A percentile compares a stretch with the other conserved stretches of the same genome.
These are phyloP conservation scores for Vigna trinervia DNA, from an alignment of 306 rosid species.

Conservation along the genomic window DNA sequence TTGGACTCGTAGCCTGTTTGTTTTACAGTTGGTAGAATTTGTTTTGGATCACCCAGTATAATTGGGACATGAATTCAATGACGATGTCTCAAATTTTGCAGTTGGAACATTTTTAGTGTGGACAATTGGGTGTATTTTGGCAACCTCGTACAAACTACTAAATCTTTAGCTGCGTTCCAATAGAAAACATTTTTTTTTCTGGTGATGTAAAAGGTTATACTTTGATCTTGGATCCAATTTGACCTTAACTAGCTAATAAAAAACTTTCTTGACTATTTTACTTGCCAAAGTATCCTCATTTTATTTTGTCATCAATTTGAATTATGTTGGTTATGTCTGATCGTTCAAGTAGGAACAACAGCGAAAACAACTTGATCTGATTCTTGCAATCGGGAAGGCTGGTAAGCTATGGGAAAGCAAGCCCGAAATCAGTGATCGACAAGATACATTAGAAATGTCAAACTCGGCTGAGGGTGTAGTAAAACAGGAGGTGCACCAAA, in stretches of 20 bases:
- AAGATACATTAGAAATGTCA: conserved; percentile 38
- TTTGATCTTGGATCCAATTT: conserved; percentile 7
- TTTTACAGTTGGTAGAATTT: conserved; percentile 1
- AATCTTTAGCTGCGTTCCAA: background rate
- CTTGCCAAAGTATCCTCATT: conserved; percentile 11
- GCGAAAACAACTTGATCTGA: conserved; percentile 83
- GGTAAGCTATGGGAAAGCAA: conserved; percentile 69
- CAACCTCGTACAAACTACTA: background rate
- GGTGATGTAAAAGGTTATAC: background rate
- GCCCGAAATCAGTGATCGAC: conserved; percentile 49
- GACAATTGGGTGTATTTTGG: background rate
- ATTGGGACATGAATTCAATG: background rate
- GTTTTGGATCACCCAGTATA: background rate
- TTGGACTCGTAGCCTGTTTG: background rate
- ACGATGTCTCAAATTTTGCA: background rate
- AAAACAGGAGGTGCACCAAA: conserved; percentile 65
- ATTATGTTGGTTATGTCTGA: conserved; percentile 29
- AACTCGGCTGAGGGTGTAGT: conserved; percentile 52
- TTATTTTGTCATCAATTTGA: conserved; percentile 17
- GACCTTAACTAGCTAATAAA: background rate
- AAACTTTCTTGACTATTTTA: conserved; percentile 14
- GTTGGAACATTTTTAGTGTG: background rate
- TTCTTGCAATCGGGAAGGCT: conserved; percentile 76
- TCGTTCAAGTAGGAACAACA: conserved; percentile 77
- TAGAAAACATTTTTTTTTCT: background rate